Evolutionary conservation across 2,329 filamentous ascomycete species (phyloP).

Genomic region (Pyrenophora teres): DNA sequence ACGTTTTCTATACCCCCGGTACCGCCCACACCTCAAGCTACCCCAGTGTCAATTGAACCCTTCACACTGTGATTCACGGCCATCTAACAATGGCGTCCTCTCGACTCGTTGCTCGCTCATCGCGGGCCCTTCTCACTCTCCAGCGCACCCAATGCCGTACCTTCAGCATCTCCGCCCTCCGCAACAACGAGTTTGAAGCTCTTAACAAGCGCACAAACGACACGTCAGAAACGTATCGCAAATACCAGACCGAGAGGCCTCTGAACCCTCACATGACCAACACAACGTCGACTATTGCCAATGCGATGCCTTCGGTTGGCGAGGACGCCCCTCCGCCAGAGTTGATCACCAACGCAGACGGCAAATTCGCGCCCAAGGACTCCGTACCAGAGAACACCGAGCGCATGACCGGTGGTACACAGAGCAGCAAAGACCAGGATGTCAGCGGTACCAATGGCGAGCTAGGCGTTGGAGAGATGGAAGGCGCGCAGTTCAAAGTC

Average conservation of each 20-base stretch:
- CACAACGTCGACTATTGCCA: constrained; percentile 66
- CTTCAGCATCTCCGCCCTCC: constrained; percentile 47
- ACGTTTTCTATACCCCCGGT: constrained; percentile 32
- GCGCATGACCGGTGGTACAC: constrained; percentile 67
- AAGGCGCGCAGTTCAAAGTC: constrained; percentile 72
- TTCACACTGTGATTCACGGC: constrained; percentile 7
- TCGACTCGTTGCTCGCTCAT: constrained; percentile 52
- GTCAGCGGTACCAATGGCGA: constrained; percentile 35
- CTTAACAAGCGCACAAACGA: constrained; percentile 58
- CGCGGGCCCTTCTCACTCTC: constrained; percentile 48
- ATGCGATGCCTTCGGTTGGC: constrained; percentile 66
- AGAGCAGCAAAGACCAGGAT: constrained; percentile 52
- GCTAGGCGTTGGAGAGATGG: constrained; percentile 40
- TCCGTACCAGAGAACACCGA: constrained; percentile 66
- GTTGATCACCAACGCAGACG: constrained; percentile 61
- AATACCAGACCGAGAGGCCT: constrained; percentile 61
- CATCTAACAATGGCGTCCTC: constrained; percentile 52
- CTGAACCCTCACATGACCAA: constrained; percentile 67
- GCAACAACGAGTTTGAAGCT: constrained; percentile 46
- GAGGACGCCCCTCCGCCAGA: constrained; percentile 63
- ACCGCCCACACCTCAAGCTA: constrained; percentile 15
- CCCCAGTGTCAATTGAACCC: constrained; percentile 20
- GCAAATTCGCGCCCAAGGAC: constrained; percentile 63
- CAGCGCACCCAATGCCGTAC: constrained; percentile 41
- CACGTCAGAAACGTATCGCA: constrained; percentile 59